phyloP scores from a whole-genome alignment of 2,329 filamentous ascomycete genomes.

The Aspergillus sojae region DNA sequence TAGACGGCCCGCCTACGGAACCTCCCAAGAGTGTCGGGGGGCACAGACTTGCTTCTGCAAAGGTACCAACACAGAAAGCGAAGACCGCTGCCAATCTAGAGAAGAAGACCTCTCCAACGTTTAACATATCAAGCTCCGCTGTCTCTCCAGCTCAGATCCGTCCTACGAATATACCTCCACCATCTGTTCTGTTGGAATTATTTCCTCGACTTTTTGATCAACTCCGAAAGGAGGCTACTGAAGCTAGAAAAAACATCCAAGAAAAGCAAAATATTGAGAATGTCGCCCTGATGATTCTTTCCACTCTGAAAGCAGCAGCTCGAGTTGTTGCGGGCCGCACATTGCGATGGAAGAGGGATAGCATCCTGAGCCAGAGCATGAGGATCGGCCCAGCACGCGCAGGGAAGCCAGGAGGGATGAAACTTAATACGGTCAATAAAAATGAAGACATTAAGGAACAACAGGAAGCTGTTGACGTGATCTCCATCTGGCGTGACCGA shows the following conservation, averaged over 20 bases:
- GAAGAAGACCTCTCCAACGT: slow-evolving; percentile 2
- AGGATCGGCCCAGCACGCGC: slow-evolving; percentile 75
- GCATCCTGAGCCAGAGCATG: slow-evolving; percentile 82
- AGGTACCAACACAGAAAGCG: background rate
- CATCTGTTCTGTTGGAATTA: slow-evolving; percentile 75
- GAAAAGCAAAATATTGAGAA: slow-evolving; percentile 31
- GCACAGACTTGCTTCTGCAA: background rate
- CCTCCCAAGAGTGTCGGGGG: background rate
- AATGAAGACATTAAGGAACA: slow-evolving; percentile 81
- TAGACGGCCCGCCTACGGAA: slow-evolving; percentile 37
- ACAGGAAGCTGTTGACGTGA: slow-evolving; percentile 77
- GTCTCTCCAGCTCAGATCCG: slow-evolving; percentile 47
- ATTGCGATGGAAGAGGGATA: slow-evolving; percentile 87
- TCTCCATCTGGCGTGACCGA: slow-evolving; percentile 73
- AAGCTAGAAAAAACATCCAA: slow-evolving; percentile 62
- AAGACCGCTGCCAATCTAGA: slow-evolving; percentile 6
- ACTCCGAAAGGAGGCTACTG: slow-evolving; percentile 66
- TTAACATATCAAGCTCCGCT: slow-evolving; percentile 11
- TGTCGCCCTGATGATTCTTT: slow-evolving; percentile 30
- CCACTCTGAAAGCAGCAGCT: slow-evolving; percentile 61
- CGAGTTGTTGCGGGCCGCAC: slow-evolving; percentile 83
- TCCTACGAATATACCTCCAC: slow-evolving; percentile 86
- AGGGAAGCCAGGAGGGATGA: slow-evolving; percentile 80
- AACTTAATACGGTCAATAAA: slow-evolving; percentile 82
- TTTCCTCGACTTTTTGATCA: slow-evolving; percentile 72